Evolutionary conservation across 768 basidiomycete genomes (phyloP).

Genomic region (Tylopilus rubrobrunneus): DNA sequence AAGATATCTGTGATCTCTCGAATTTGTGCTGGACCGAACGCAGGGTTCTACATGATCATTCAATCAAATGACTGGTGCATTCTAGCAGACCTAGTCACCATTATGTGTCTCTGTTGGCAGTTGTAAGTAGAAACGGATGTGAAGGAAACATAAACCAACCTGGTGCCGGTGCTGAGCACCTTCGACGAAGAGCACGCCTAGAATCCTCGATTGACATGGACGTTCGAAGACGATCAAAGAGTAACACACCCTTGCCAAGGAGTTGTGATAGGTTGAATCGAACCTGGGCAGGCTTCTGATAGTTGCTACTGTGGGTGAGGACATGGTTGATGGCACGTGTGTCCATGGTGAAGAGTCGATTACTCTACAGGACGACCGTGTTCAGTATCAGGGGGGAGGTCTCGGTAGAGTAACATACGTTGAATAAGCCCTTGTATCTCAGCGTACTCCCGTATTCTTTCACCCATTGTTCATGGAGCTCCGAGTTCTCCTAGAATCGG

Average conservation of each 20-base stretch:
- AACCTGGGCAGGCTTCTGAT: constrained; percentile 40
- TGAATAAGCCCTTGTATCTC: constrained; percentile 9
- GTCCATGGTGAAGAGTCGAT: constrained; percentile 55
- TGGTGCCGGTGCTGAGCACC: constrained; percentile 38
- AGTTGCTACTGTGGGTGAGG: constrained; percentile 46
- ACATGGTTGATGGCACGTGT: constrained; percentile 60
- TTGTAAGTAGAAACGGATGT: not conserved
- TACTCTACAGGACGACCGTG: constrained; percentile 13
- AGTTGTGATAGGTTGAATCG: not conserved
- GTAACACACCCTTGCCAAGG: constrained; percentile 1
- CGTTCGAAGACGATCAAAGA: not conserved
- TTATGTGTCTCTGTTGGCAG: constrained; percentile 9
- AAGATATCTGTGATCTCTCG: constrained; percentile 58
- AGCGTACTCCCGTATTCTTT: constrained; percentile 11
- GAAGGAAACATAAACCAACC: constrained; percentile 16
- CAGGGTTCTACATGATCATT: constrained; percentile 51
- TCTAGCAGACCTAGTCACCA: constrained; percentile 31
- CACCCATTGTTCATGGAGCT: constrained; percentile 16
- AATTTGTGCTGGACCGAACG: constrained; percentile 58
- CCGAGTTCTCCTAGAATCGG: constrained; percentile 2
- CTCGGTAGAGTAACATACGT: not conserved
- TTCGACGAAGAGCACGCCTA: constrained; percentile 49
- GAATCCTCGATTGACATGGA: not conserved
- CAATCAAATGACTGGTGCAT: not conserved
- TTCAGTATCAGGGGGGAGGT: not conserved